phyloP scores from a whole-genome alignment of 2,329 filamentous ascomycete genomes.

The Pseudopithomyces maydicus region DNA sequence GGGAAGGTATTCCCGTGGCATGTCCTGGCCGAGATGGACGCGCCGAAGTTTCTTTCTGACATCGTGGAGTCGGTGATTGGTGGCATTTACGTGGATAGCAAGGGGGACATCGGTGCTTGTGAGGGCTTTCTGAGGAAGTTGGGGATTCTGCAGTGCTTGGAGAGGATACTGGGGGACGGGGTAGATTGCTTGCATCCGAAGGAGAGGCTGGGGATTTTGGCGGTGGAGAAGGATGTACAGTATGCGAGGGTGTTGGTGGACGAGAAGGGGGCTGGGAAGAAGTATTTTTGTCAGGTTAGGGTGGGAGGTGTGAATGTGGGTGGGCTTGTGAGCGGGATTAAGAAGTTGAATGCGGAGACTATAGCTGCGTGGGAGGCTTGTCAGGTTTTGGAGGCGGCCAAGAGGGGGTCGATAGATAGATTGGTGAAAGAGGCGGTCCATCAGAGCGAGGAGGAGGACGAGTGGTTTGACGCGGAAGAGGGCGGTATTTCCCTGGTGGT shows the following conservation, averaged over 20 bases:
- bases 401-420: neutral
- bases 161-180: constrained; percentile 60
- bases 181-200: constrained; percentile 68
- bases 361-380: constrained; percentile 43
- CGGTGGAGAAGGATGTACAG: constrained; percentile 56
- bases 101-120: constrained; percentile 59
- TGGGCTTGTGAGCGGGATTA: constrained; percentile 37
- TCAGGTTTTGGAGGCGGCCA: constrained; percentile 23
- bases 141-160: constrained; percentile 68
- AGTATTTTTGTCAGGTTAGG: constrained; percentile 40
- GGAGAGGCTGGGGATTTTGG: constrained; percentile 68
- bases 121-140: constrained; percentile 63
- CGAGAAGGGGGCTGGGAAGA: constrained; percentile 1
- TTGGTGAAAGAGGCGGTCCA: constrained; percentile 5
- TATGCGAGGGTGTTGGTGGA: constrained; percentile 51
- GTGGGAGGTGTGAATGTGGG: constrained; percentile 42
- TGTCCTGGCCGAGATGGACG: constrained; percentile 66
- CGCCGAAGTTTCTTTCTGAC: constrained; percentile 82
- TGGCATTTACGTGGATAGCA: constrained; percentile 79
- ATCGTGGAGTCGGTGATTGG: constrained; percentile 81
- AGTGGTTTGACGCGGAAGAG: constrained; percentile 25
- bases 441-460: constrained; percentile 15
- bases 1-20: constrained; percentile 76
- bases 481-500: constrained; percentile 8
- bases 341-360: constrained; percentile 45